Conservation (phyloP, 2,329 filamentous ascomycete genomes). For the Penicillium palitans region DNA sequence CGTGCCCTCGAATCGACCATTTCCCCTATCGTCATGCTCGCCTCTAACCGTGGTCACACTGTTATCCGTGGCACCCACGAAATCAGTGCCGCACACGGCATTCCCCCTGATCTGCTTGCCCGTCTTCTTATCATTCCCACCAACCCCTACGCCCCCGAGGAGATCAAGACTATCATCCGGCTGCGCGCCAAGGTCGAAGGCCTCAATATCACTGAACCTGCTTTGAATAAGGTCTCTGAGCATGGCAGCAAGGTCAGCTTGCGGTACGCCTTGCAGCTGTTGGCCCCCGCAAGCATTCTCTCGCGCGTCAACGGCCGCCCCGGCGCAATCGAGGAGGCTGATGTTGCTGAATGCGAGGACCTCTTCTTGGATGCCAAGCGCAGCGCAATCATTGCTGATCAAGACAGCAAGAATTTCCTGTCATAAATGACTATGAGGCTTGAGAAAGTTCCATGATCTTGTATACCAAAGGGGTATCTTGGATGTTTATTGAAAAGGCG, state of each 20-base stretch:
- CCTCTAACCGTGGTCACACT: conserved; percentile 92
- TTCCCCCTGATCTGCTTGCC: conserved; percentile 89
- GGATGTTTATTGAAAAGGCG: conserved; percentile 29
- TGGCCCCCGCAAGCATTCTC: conserved; percentile 87
- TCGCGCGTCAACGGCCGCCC: conserved; percentile 77
- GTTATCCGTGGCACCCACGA: conserved; percentile 82
- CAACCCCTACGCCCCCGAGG: conserved; percentile 79
- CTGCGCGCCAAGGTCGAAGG: conserved; percentile 81
- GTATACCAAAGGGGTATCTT: conserved; percentile 27
- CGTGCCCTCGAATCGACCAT: conserved; percentile 94
- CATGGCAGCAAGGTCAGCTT: conserved; percentile 87
- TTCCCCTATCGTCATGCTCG: conserved; percentile 94
- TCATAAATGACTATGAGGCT: conserved; percentile 24
- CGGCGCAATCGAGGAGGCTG: conserved; percentile 70
- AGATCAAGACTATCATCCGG: conserved; percentile 89
- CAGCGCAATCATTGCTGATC: conserved; percentile 70
- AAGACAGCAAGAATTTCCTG: conserved; percentile 66
- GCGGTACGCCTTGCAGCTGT: conserved; percentile 87
- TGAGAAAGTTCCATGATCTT: conserved; percentile 21
- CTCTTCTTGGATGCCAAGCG: conserved; percentile 79
- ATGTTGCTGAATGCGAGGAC: conserved; percentile 79
- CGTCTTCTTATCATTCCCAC: conserved; percentile 96
- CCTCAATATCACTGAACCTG: conserved; percentile 74
- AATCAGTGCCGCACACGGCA: conserved; percentile 83
- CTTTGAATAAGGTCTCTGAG: conserved; percentile 81